Evolutionary conservation across 768 basidiomycete genomes (phyloP).

Genomic region (Lactarius pseudohatsudake): DNA sequence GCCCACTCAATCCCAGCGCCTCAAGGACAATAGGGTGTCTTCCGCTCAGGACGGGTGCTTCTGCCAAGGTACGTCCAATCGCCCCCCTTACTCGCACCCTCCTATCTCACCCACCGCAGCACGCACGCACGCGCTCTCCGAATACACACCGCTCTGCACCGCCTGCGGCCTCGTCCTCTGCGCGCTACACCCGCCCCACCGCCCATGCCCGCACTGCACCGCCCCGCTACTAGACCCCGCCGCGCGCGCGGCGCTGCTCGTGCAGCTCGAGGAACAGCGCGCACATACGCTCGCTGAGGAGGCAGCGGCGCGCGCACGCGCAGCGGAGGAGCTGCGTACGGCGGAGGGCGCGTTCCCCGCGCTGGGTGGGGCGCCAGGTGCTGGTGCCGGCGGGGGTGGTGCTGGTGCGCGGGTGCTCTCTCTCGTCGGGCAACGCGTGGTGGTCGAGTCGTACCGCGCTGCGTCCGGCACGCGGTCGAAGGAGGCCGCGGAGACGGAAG

Average conservation of each 20-base stretch:
- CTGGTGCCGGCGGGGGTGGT: background rate
- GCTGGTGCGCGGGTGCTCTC: conserved; percentile 17
- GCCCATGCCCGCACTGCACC: conserved; percentile 23
- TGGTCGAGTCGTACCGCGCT: conserved; percentile 12
- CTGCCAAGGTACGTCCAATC: conserved; percentile 24
- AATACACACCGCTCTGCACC: conserved; percentile 27
- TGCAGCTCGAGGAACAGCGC: conserved; percentile 16
- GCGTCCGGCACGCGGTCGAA: background rate
- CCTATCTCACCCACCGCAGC: background rate
- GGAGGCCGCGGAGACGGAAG: background rate
- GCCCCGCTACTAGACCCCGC: conserved; percentile 11
- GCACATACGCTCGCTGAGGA: conserved; percentile 15
- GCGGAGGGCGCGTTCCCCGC: conserved; percentile 26
- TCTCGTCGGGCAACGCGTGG: conserved; percentile 13
- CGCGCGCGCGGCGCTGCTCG: conserved; percentile 14
- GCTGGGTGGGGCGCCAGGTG: background rate
- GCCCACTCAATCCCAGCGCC: background rate
- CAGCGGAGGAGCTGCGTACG: conserved; percentile 1
- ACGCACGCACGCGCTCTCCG: conserved; percentile 20
- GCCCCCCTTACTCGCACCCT: background rate
- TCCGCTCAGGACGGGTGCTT: conserved; percentile 17
- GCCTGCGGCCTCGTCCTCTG: conserved; percentile 29
- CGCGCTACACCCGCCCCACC: conserved; percentile 16
- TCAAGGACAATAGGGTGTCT: background rate
- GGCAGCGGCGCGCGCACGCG: conserved; percentile 10